phyloP scores from a whole-genome alignment of 768 basidiomycete species.

The Psilocybe subaeruginosa region DNA sequence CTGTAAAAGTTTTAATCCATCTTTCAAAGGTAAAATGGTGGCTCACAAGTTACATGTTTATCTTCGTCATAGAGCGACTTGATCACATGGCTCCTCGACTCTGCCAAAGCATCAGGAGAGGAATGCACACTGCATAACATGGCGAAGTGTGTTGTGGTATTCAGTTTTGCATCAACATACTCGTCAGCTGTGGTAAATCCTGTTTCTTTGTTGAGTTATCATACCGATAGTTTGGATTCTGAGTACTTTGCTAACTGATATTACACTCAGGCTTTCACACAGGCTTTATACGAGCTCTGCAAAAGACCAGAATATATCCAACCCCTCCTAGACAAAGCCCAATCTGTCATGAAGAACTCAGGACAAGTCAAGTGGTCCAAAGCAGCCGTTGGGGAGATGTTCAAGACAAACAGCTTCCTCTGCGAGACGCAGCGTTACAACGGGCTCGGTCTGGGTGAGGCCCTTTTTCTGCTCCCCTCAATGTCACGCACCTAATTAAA shows the following conservation, averaged over 20 bases:
- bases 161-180: conserved; percentile 36
- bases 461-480: not conserved
- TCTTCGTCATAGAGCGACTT: conserved; percentile 33
- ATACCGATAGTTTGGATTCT: not conserved
- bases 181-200: too few species aligned
- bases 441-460: conserved; percentile 19
- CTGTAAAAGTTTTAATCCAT: conserved; percentile 18
- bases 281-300: conserved; percentile 40
- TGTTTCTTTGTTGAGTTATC: not conserved
- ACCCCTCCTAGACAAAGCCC: too few species aligned
- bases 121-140: conserved; percentile 26
- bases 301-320: conserved; percentile 33
- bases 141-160: conserved; percentile 28
- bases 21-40: not conserved
- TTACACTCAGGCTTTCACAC: conserved; percentile 33
- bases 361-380: too few species aligned
- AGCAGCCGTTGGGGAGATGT: too few species aligned
- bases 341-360: too few species aligned
- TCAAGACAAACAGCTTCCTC: too few species aligned
- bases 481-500: not conserved
- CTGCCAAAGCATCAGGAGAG: conserved; percentile 22
- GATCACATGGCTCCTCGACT: conserved; percentile 39
- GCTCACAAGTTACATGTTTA: not conserved
- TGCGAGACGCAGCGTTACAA: too few species aligned
- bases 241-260: not conserved